These are phyloP conservation scores for Microascus cirrosus DNA, from an alignment of 2,329 filamentous ascomycete genomes.

Conservation along the genomic window DNA sequence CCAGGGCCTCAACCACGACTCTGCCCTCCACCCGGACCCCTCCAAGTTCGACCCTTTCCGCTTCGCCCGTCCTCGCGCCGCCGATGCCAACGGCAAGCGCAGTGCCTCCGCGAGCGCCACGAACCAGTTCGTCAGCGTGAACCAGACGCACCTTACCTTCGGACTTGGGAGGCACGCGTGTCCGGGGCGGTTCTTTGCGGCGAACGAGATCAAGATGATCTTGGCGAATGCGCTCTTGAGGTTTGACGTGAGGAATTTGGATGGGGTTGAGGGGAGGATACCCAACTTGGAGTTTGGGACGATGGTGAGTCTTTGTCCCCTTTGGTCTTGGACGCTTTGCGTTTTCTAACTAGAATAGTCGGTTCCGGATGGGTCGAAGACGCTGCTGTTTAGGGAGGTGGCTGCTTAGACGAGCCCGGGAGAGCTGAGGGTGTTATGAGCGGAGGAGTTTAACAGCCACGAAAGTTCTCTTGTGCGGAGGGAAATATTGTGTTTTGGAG, in stretches of 20 bases:
- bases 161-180: slow-evolving; percentile 47
- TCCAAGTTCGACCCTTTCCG: slow-evolving; percentile 35
- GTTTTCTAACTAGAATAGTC: background rate
- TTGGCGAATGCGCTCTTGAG: slow-evolving; percentile 37
- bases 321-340: background rate
- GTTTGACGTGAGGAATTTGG: slow-evolving; percentile 33
- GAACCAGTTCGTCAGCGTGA: slow-evolving; percentile 39
- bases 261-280: background rate
- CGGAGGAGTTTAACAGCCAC: too few species aligned
- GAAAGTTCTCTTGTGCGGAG: too few species aligned
- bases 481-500: too few species aligned
- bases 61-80: slow-evolving; percentile 30
- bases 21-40: slow-evolving; percentile 28
- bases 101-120: slow-evolving; percentile 17
- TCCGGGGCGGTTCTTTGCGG: slow-evolving; percentile 44
- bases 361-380: slow-evolving; percentile 3
- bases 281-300: slow-evolving; percentile 4
- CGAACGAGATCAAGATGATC: slow-evolving; percentile 44
- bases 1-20: slow-evolving; percentile 31
- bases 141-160: slow-evolving; percentile 38
- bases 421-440: background rate
- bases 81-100: slow-evolving; percentile 16
- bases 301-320: background rate
- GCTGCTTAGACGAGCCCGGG: background rate
- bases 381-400: slow-evolving; percentile 1